phyloP scores from a whole-genome alignment of 2,329 filamentous ascomycete genomes.

The Hymenoscyphus scutula region DNA sequence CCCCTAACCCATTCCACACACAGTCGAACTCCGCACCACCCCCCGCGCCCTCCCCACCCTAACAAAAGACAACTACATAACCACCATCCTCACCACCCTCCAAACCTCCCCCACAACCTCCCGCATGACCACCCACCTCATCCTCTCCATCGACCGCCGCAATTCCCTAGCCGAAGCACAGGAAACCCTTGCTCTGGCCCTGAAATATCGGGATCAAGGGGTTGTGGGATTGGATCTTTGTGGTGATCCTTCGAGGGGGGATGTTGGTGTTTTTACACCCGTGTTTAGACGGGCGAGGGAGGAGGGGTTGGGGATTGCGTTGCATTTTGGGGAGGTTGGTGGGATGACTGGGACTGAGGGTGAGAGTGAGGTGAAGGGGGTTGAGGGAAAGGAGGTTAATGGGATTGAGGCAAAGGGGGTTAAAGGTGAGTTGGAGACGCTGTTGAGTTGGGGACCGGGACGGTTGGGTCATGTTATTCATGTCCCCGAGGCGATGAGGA shows the following conservation, averaged over 20 bases:
- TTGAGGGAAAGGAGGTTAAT: too few relatives aligned
- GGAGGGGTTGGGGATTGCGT: constrained; percentile 59
- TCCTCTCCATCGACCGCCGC: constrained; percentile 72
- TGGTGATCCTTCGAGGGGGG: constrained; percentile 66
- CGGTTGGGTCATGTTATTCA: constrained; percentile 78
- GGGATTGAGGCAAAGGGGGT: too few relatives aligned
- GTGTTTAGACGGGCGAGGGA: constrained; percentile 57
- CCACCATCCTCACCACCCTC: constrained; percentile 65
- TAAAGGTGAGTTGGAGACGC: constrained; percentile 57
- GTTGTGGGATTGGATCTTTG: constrained; percentile 78
- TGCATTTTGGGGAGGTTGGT: constrained; percentile 85
- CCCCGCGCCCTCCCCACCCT: constrained; percentile 60
- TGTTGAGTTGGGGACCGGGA: constrained; percentile 65
- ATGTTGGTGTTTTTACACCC: constrained; percentile 57
- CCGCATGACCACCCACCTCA: constrained; percentile 60
- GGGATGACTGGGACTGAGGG: too few relatives aligned
- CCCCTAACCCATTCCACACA: too few relatives aligned
- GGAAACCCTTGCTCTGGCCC: constrained; percentile 63
- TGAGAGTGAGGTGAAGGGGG: too few relatives aligned
- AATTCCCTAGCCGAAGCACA: constrained; percentile 56
- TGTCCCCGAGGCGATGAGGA: constrained; percentile 59
- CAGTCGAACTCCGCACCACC: constrained; percentile 75
- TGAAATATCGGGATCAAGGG: constrained; percentile 49
- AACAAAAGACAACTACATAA: constrained; percentile 58
- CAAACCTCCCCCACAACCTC: constrained; percentile 41